Evolutionary conservation across 345 rosid genomes (phyloP).

Genomic region (Arabidopsis arenosa): DNA sequence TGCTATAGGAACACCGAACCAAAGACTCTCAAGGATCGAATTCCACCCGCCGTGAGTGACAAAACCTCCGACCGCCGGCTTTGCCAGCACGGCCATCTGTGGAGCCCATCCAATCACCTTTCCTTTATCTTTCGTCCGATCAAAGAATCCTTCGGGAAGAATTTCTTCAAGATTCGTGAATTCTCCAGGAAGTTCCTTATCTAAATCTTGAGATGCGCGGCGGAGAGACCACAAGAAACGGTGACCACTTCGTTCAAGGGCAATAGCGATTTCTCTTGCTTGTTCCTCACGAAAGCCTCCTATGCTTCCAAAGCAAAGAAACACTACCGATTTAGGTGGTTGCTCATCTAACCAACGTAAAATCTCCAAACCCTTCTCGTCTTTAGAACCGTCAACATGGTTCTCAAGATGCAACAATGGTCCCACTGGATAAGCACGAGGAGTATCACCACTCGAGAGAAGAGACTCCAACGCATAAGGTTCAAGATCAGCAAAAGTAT

Average conservation of each 20-base stretch:
- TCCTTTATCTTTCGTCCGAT: constrained; percentile 45
- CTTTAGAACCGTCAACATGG: not conserved
- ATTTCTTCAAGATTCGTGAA: constrained; percentile 24
- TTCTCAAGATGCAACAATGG: constrained; percentile 50
- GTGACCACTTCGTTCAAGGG: constrained; percentile 49
- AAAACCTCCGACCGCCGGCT: constrained; percentile 52
- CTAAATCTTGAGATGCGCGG: not conserved
- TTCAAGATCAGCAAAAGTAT: constrained; percentile 54
- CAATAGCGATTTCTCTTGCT: constrained; percentile 49
- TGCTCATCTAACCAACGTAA: constrained; percentile 56
- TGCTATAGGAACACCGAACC: constrained; percentile 58
- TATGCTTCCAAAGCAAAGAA: constrained; percentile 65
- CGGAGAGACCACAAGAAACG: constrained; percentile 62
- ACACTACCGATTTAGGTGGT: constrained; percentile 56
- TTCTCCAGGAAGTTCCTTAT: constrained; percentile 23
- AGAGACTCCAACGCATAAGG: constrained; percentile 41
- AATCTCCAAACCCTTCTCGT: constrained; percentile 26
- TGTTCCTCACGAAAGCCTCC: constrained; percentile 60
- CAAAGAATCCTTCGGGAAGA: constrained; percentile 50
- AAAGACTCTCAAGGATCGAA: constrained; percentile 57
- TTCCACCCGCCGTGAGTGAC: constrained; percentile 72
- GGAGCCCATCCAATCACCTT: constrained; percentile 62
- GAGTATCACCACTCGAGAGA: constrained; percentile 21
- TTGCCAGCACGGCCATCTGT: constrained; percentile 47
- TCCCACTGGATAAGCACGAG: constrained; percentile 52